phyloP scores from a whole-genome alignment of 164 flowering plant species.

The Stephania japonica region DNA sequence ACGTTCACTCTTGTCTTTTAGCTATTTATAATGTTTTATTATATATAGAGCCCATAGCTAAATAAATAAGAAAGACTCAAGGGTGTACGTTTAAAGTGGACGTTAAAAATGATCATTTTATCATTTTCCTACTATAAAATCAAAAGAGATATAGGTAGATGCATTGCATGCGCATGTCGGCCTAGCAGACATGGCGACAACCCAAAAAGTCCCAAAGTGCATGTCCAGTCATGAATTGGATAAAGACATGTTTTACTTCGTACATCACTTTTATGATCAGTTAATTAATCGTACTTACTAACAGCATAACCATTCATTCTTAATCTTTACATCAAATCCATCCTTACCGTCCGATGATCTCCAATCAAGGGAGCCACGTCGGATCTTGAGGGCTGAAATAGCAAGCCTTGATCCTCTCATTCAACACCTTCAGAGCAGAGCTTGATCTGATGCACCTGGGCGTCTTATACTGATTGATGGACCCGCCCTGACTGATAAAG shows the following conservation, averaged over 20 bases:
- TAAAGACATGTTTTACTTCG: background rate
- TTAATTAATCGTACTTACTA: background rate
- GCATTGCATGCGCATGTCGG: slow-evolving; percentile 6
- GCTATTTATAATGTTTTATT: too few species aligned
- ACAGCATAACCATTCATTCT: background rate
- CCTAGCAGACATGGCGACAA: background rate
- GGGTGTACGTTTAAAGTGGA: too few species aligned
- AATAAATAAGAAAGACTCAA: too few species aligned
- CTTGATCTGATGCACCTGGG: slow-evolving; percentile 65
- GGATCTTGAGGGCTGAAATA: slow-evolving; percentile 73
- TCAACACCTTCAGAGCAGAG: slow-evolving; percentile 48
- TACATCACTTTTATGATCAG: background rate
- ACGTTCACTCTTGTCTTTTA: too few species aligned
- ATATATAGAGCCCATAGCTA: too few species aligned
- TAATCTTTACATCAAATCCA: background rate
- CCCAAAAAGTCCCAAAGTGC: background rate
- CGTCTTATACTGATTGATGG: slow-evolving; percentile 83
- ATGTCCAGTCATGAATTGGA: background rate
- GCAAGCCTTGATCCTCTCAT: slow-evolving; percentile 43
- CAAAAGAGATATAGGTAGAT: background rate
- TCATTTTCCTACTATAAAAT: too few species aligned
- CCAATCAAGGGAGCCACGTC: slow-evolving; percentile 42
- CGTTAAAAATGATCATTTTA: too few species aligned
- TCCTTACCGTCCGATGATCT: background rate
- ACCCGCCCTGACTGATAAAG: slow-evolving; percentile 56